Evolutionary conservation across 257 asterid genomes (phyloP), one percentile per base, ranked within the genome.

Genomic region (Ocimum tenuiflorum): DNA sequence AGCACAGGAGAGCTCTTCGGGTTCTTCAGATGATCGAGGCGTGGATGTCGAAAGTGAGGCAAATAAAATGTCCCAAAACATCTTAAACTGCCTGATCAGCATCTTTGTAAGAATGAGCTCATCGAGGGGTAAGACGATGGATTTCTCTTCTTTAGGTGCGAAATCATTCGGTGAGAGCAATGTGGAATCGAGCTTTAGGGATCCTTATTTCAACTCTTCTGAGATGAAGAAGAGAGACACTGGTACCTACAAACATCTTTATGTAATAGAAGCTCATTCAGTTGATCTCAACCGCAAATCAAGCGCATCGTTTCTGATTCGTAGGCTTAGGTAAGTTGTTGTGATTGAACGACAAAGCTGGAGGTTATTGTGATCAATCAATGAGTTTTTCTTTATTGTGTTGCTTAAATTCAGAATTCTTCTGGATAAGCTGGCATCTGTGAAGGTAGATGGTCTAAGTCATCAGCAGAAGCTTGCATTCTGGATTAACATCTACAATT

Each of bases 391-490:
- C 6, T 45, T 14, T 14, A 6, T 29, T 18, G 23, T 17, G 45
- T 14, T 8, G 38, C 39, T 73, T 51, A 24, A 18, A 48, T 70
- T 66, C 82, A 88, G 96, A 89, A 78, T 87, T 66, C 94, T 89
- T 27, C 75, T 87, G 48, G 79, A 76, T 54, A 89, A 87, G 83
- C 75, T 89, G 23, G 86, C 87, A 20, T 72, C 76, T 9, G 78
- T 82, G 77, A 80, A 80, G 70, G 46, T 89, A 24, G 95, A 78
- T 45, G 85, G 82, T 41, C 77, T 85, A 46, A 89, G 70, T 66
- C 95, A 87, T 78, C 94, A 80, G 42, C 95, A 87, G 77, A 89
- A 89, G 71, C 88, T 89, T 22, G 96, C 96, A 1, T 89, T 87
- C 83, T 89, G 96, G 95, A 89, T 89, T 67, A 87, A 89, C 74